Conservation (phyloP, 169 alveolate genomes). For the Pseudocohnilembus persalinus region DNA sequence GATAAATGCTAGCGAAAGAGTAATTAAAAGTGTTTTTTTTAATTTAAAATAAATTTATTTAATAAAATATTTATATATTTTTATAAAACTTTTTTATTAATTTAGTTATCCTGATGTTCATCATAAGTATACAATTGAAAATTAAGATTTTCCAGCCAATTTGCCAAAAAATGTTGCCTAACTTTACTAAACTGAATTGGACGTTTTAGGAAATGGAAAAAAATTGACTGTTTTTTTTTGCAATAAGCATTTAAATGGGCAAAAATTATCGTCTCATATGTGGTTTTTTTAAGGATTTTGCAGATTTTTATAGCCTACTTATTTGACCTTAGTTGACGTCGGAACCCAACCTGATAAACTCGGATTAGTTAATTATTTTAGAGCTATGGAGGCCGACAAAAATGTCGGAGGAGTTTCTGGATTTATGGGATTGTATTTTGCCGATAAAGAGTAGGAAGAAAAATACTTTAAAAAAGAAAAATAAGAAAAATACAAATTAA, state of each 20-base stretch:
- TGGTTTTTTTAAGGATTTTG: neutral
- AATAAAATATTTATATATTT: too few relatives aligned
- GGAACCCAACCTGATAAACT: neutral
- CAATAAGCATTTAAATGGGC: neutral
- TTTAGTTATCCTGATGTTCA: too few relatives aligned
- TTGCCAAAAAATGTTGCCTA: neutral
- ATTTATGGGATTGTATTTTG: neutral
- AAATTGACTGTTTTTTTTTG: neutral
- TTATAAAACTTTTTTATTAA: too few relatives aligned
- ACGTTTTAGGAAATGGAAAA: neutral
- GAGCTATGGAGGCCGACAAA: neutral
- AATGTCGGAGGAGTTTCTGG: neutral
- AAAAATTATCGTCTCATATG: neutral
- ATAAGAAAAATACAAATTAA: neutral
- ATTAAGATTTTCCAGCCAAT: neutral
- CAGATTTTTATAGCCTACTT: neutral
- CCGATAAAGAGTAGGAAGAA: neutral
- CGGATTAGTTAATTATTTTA: neutral
- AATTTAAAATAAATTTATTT: too few relatives aligned
- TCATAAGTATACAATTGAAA: too few relatives aligned
- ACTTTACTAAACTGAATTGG: neutral
- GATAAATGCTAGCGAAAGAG: neutral
- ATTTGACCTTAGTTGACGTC: neutral
- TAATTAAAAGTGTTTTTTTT: too few relatives aligned
- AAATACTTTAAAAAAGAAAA: neutral